Percentiles rank a stretch among this genome's conserved stretches.
These are phyloP conservation scores for Daedalea quercina DNA, from an alignment of 768 basidiomycete species.

Conservation along the genomic window DNA sequence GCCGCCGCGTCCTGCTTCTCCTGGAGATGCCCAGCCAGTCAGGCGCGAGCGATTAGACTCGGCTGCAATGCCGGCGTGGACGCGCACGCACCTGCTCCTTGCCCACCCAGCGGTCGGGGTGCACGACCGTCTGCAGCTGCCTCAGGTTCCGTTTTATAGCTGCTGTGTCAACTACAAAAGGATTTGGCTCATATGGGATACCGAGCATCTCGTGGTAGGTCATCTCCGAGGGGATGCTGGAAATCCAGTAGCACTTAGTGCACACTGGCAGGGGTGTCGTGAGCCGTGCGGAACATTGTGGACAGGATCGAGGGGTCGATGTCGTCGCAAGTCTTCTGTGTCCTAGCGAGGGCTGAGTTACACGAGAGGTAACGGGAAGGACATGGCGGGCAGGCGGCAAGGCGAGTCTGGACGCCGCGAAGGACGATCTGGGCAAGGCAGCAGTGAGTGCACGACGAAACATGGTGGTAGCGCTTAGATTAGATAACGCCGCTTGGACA, in stretches of 20 bases:
- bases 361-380: neutral
- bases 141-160: conserved; percentile 62
- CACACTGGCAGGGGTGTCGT: conserved; percentile 71
- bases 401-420: conserved; percentile 2
- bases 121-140: conserved; percentile 66
- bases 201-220: conserved; percentile 67
- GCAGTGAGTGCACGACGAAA: conserved; percentile 13
- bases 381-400: neutral
- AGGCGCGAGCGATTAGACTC: neutral
- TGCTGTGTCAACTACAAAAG: conserved; percentile 59
- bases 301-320: conserved; percentile 32
- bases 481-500: neutral
- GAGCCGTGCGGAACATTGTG: conserved; percentile 54
- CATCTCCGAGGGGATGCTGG: conserved; percentile 43
- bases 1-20: conserved; percentile 54
- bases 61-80: neutral
- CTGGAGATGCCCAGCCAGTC: conserved; percentile 23
- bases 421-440: neutral
- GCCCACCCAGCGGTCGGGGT: conserved; percentile 83
- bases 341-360: neutral
- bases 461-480: conserved; percentile 13
- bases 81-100: conserved; percentile 46
- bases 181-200: conserved; percentile 54
- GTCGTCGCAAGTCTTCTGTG: neutral
- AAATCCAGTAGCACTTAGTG: conserved; percentile 61